Base-by-base conservation (phyloP, 805 yeast genomes). In the Barnettozyma populi region DNA sequence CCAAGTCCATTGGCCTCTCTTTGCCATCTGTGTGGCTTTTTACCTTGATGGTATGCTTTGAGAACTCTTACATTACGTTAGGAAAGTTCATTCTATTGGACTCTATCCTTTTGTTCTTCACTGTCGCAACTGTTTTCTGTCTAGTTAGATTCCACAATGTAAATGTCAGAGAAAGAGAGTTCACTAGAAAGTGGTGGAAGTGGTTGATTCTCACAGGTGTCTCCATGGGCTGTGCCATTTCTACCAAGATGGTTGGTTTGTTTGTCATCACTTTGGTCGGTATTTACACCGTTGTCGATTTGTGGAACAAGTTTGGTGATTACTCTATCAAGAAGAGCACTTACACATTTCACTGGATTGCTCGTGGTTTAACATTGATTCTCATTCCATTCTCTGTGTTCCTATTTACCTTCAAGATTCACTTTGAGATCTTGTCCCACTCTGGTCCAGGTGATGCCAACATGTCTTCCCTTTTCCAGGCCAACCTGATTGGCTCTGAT, bases 221-320 rank as follows among this genome's bases (percentile, higher is more conserved):
- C 45, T 73, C 80, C 41, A 80, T 94, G 59, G 98, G 99, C 37
- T 86, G 94, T 65, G 86, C 90, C 18, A 84, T 92, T 62, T 85
- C 96, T 25, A 95, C 90, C 49, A 94, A 94, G 69, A 89, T 90
- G 96, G 98, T 94, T 49, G 99, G 99, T 59, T 75, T 92, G 48
- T 88, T 94, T 60, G 87, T 88, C 51, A 92, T 95, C 48, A 67
- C 89, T 16, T 70, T 90, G 53, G 90, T 94, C 47, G 99, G 99
- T 43, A 77, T 89, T 52, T 88, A 92, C 68, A 90, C 97, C 20
- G 73, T 87, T 36, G 84, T 80, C 45, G 97, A 94, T 60, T 73
- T 94, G 59, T 94, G 97, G 96, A 73, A 70, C 58, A 79, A 79
- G 64, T 78, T 89, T 58, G 95, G 90, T 54, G 92, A 86, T 62